phyloP scores from a whole-genome alignment of 441 rosid species.

The Euphorbia schlechtendalii region DNA sequence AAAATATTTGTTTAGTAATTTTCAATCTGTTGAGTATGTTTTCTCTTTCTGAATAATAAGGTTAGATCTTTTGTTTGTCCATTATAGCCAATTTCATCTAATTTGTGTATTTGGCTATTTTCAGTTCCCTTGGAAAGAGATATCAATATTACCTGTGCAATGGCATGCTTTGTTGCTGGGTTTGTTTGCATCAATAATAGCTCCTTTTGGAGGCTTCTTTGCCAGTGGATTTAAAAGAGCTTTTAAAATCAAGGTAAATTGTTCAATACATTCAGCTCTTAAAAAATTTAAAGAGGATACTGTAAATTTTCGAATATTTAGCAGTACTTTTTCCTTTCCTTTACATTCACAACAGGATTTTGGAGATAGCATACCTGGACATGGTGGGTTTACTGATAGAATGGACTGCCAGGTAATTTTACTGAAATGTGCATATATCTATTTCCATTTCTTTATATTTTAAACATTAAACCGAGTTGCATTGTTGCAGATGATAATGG shows the following conservation, averaged over 20 bases:
- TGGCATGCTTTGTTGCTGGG: constrained; percentile 90
- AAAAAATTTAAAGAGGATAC: too few species aligned
- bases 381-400: constrained; percentile 92
- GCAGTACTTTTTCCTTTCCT: constrained; percentile 6
- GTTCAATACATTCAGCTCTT: background rate
- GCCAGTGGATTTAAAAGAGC: constrained; percentile 97
- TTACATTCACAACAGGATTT: constrained; percentile 49
- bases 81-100: constrained; percentile 4
- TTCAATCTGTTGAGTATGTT: background rate
- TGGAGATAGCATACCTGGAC: constrained; percentile 95
- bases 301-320: background rate
- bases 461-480: background rate
- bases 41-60: too few species aligned
- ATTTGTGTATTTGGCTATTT: background rate
- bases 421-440: background rate
- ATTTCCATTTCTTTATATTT: too few species aligned
- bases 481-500: constrained; percentile 83
- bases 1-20: background rate
- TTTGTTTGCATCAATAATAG: constrained; percentile 87
- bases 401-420: constrained; percentile 89
- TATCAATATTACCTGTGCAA: constrained; percentile 64
- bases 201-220: constrained; percentile 95
- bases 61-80: background rate
- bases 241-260: constrained; percentile 67
- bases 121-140: constrained; percentile 75